A percentile compares a stretch with the other conserved stretches of the same genome.
These are phyloP conservation scores for Solanum pennellii DNA, from an alignment of 257 asterid species.

Conservation along the genomic window DNA sequence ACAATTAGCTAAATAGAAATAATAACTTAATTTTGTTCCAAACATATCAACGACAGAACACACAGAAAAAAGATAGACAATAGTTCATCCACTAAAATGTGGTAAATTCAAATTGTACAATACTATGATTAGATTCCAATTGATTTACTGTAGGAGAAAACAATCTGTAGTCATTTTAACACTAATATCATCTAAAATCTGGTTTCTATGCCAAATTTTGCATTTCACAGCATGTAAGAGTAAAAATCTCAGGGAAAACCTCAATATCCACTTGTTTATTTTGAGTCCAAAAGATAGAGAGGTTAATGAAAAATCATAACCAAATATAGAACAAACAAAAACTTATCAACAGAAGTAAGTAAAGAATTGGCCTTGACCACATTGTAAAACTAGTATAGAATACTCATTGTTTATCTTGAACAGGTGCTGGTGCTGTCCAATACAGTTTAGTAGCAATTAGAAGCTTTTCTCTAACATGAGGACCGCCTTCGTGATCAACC, in stretches of 20 bases:
- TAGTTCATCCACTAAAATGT: background rate
- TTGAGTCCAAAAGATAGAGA: background rate
- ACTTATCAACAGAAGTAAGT: background rate
- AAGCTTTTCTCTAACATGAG: conserved; percentile 75
- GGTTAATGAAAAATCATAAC: background rate
- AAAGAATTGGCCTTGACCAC: background rate
- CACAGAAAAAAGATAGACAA: background rate
- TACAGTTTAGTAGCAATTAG: conserved; percentile 73
- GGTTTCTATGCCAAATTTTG: background rate
- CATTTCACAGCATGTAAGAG: background rate
- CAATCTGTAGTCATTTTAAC: background rate
- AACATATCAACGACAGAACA: background rate
- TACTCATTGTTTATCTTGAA: conserved; percentile 8
- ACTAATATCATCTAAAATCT: background rate
- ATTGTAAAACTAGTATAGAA: background rate
- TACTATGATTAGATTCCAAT: background rate
- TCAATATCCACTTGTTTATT: background rate
- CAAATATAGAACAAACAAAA: background rate
- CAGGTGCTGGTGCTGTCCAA: conserved; percentile 67
- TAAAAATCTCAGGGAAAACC: background rate
- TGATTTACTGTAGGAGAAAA: background rate
- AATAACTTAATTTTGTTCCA: background rate
- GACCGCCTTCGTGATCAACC: conserved; percentile 83
- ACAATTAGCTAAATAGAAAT: too few relatives aligned
- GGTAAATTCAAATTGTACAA: background rate